Conservation (phyloP, 2,329 filamentous ascomycete species). For the Colletotrichum nymphaeae region DNA sequence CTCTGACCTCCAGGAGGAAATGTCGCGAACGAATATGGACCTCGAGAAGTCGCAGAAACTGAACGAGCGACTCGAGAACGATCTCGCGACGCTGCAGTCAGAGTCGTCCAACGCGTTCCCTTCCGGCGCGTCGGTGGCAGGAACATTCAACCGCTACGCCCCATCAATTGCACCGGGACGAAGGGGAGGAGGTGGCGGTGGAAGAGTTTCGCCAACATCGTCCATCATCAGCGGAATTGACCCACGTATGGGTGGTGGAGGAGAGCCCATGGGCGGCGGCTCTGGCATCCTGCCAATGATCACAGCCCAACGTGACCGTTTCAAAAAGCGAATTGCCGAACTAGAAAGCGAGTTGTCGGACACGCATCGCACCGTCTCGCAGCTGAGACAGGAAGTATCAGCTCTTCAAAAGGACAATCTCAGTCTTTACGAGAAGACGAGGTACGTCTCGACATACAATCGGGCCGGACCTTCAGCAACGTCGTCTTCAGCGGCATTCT, state of each 20-base stretch:
- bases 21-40: slow-evolving; percentile 85
- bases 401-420: slow-evolving; percentile 96
- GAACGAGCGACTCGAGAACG: slow-evolving; percentile 90
- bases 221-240: slow-evolving; percentile 99
- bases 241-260: slow-evolving; percentile 65
- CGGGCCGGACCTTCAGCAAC: slow-evolving; percentile 72
- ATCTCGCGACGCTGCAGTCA: slow-evolving; percentile 87
- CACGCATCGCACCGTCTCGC: slow-evolving; percentile 82
- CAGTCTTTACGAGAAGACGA: slow-evolving; percentile 95
- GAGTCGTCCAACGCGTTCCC: slow-evolving; percentile 87
- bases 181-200: slow-evolving; percentile 73
- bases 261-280: slow-evolving; percentile 76
- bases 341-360: slow-evolving; percentile 92
- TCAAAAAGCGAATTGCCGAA: slow-evolving; percentile 94
- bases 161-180: slow-evolving; percentile 70
- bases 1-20: slow-evolving; percentile 83
- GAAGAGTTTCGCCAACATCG: slow-evolving; percentile 87
- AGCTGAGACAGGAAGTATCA: slow-evolving; percentile 89
- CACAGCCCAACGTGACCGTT: slow-evolving; percentile 95
- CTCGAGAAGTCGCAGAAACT: slow-evolving; percentile 86
- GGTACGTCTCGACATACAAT: slow-evolving; percentile 95
- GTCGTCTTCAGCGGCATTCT: slow-evolving; percentile 73
- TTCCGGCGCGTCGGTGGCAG: slow-evolving; percentile 90
- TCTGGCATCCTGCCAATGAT: slow-evolving; percentile 97
- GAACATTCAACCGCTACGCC: slow-evolving; percentile 87